phyloP scores from a whole-genome alignment of 2,329 filamentous ascomycete species.

The Beauveria rudraprayagi region DNA sequence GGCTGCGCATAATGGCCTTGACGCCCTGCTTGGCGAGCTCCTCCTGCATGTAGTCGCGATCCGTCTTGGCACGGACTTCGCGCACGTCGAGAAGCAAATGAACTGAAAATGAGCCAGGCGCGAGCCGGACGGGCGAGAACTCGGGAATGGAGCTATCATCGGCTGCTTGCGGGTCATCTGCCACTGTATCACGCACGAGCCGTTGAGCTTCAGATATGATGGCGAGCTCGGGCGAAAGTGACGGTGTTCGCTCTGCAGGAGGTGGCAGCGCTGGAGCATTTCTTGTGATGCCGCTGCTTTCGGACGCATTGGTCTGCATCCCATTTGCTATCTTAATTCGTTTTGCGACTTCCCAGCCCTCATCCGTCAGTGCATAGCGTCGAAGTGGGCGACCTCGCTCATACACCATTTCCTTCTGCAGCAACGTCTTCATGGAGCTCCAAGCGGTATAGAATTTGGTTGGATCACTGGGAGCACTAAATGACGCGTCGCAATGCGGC shows the following conservation, averaged over 20 bases:
- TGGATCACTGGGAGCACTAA: slow-evolving; percentile 57
- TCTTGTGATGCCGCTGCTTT: not conserved
- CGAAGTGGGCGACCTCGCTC: slow-evolving; percentile 60
- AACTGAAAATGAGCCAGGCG: slow-evolving; percentile 60
- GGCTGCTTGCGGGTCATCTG: not conserved
- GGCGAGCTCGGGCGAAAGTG: slow-evolving; percentile 16
- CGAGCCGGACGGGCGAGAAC: slow-evolving; percentile 53
- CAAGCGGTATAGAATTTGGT: slow-evolving; percentile 71
- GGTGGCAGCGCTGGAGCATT: slow-evolving; percentile 5
- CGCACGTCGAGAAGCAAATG: slow-evolving; percentile 67
- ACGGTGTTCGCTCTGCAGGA: slow-evolving; percentile 10
- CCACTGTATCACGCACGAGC: slow-evolving; percentile 1
- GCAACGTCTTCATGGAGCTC: slow-evolving; percentile 72
- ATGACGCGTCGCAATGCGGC: slow-evolving; percentile 64
- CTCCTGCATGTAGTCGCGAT: slow-evolving; percentile 69
- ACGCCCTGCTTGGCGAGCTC: slow-evolving; percentile 61
- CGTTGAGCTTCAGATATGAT: slow-evolving; percentile 6
- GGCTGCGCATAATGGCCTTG: slow-evolving; percentile 55
- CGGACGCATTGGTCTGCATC: slow-evolving; percentile 22
- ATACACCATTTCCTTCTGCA: slow-evolving; percentile 65
- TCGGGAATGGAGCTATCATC: slow-evolving; percentile 28
- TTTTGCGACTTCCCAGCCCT: slow-evolving; percentile 67
- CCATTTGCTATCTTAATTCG: slow-evolving; percentile 49
- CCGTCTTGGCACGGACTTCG: slow-evolving; percentile 63
- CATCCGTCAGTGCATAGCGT: slow-evolving; percentile 64